Evolutionary conservation across 2,329 filamentous ascomycete genomes (phyloP).

Genomic region (Blastomyces silverae): DNA sequence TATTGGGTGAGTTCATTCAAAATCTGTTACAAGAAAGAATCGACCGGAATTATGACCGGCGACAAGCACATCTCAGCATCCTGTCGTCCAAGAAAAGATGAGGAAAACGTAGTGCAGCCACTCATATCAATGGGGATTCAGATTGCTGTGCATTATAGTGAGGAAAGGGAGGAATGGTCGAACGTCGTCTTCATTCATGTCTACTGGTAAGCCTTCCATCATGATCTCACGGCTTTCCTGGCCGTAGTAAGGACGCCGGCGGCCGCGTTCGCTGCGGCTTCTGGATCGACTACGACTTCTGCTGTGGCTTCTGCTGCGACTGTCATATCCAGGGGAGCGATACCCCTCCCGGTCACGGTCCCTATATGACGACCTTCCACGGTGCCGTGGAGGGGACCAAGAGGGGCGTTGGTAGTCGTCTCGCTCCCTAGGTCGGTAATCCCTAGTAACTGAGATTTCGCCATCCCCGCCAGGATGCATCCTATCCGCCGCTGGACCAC

Average conservation of each 20-base stretch:
- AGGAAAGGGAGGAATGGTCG: constrained; percentile 32
- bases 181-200: constrained; percentile 49
- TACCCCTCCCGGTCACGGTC: constrained; percentile 46
- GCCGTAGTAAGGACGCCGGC: constrained; percentile 35
- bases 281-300: constrained; percentile 29
- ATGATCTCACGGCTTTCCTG: constrained; percentile 46
- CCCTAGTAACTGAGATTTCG: constrained; percentile 31
- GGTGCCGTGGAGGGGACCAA: constrained; percentile 34
- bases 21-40: constrained; percentile 45
- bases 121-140: constrained; percentile 15
- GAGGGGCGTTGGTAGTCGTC: constrained; percentile 33
- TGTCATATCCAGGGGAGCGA: constrained; percentile 37
- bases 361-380: constrained; percentile 35
- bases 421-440: constrained; percentile 32
- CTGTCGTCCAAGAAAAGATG: constrained; percentile 27
- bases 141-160: constrained; percentile 16
- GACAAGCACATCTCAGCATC: constrained; percentile 39
- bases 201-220: constrained; percentile 45
- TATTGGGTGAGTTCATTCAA: constrained; percentile 49
- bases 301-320: constrained; percentile 33
- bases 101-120: constrained; percentile 21
- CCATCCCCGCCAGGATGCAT: constrained; percentile 25
- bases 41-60: constrained; percentile 29
- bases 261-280: constrained; percentile 31
- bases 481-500: constrained; percentile 34